Conservation (phyloP, 495 filamentous ascomycete species). For the Tuber aestivum region DNA sequence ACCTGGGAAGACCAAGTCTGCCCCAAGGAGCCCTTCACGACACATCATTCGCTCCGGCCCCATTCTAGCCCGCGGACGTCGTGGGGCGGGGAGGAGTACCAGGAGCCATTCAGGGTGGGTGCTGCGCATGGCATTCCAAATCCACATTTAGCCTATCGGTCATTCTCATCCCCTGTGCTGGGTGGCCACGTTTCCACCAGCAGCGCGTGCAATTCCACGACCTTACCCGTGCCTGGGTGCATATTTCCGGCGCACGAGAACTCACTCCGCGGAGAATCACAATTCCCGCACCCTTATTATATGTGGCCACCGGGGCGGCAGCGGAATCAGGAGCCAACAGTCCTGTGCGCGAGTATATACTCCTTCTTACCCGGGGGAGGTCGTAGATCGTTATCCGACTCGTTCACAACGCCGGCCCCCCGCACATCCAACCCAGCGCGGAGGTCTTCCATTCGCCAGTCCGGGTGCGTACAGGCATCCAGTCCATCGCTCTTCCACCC, state of each 20-base stretch:
- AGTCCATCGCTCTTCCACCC: constrained; percentile 9
- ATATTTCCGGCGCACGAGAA: constrained; percentile 14
- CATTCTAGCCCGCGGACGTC: constrained; percentile 12
- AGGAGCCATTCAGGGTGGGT: neutral
- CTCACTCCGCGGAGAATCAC: constrained; percentile 11
- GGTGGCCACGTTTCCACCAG: constrained; percentile 18
- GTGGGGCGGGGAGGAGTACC: neutral
- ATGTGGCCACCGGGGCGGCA: constrained; percentile 11
- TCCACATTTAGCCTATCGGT: constrained; percentile 20
- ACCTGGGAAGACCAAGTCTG: constrained; percentile 37
- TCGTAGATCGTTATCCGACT: constrained; percentile 25
- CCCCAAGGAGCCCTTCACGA: constrained; percentile 28
- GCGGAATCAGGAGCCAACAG: constrained; percentile 11
- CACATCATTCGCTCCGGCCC: constrained; percentile 17
- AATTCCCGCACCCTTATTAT: constrained; percentile 6
- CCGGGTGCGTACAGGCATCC: constrained; percentile 10
- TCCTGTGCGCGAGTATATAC: constrained; percentile 30
- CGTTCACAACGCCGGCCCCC: constrained; percentile 13
- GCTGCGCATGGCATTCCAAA: neutral
- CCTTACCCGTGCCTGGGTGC: constrained; percentile 24
- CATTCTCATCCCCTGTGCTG: constrained; percentile 29
- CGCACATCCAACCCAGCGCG: neutral
- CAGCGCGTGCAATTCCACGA: constrained; percentile 17
- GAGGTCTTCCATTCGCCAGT: constrained; percentile 18
- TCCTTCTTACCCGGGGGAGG: constrained; percentile 17